These are phyloP conservation scores for Cydonia oblonga DNA, from an alignment of 331 rosid species.

Conservation along the genomic window DNA sequence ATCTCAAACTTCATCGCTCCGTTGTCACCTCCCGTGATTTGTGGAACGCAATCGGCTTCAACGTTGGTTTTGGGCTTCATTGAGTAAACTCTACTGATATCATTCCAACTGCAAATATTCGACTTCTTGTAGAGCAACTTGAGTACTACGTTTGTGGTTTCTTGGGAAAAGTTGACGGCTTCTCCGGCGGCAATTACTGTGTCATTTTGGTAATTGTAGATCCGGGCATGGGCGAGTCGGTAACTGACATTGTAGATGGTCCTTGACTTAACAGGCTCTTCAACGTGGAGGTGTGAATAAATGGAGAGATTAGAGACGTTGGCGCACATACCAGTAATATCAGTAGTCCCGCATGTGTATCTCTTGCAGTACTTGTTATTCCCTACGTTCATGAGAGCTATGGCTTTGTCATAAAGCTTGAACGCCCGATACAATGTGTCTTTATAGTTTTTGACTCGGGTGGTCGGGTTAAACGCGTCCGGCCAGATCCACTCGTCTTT, in stretches of 20 bases:
- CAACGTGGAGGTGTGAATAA: background rate
- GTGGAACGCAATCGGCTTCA: background rate
- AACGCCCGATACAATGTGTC: background rate
- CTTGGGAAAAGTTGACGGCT: background rate
- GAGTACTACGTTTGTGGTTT: background rate
- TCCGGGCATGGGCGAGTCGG: background rate
- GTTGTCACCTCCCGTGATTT: background rate
- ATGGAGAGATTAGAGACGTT: background rate
- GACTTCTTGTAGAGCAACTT: background rate
- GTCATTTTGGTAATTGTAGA: background rate
- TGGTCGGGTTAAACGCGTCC: background rate
- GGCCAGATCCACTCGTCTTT: constrained; percentile 3
- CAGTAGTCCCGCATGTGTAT: background rate
- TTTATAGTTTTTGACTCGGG: background rate
- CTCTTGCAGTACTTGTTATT: background rate
- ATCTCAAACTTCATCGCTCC: background rate
- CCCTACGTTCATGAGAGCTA: constrained; percentile 1
- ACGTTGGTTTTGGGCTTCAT: background rate
- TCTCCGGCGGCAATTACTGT: background rate
- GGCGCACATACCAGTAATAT: background rate
- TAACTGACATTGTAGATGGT: background rate
- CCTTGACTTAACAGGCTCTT: constrained; percentile 3
- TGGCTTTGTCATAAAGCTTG: background rate
- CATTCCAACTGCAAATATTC: background rate
- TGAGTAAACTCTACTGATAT: background rate